phyloP scores from a whole-genome alignment of 768 basidiomycete species.

The Boletus vinaceobasis region DNA sequence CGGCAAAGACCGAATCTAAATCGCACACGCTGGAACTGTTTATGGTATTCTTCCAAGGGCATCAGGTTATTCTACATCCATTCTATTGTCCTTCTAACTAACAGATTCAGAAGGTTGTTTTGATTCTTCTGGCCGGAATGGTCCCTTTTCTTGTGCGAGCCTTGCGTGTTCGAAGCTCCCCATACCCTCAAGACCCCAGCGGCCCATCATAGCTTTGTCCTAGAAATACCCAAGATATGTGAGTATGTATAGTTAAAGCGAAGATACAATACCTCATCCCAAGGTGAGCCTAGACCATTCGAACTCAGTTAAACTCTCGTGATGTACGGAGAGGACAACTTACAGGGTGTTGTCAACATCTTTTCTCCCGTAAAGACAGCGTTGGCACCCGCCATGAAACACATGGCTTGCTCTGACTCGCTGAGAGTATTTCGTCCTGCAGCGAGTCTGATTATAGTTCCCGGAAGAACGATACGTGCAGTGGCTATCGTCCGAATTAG shows the following conservation, averaged over 20 bases:
- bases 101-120: neutral
- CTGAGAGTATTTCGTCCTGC: conserved; percentile 87
- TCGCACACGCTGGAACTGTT: neutral
- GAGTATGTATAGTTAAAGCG: neutral
- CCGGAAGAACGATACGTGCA: conserved; percentile 86
- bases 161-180: conserved; percentile 75
- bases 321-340: conserved; percentile 30
- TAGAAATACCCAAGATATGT: conserved; percentile 24
- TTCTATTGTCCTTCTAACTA: neutral
- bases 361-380: conserved; percentile 98
- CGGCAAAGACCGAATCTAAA: conserved; percentile 30
- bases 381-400: conserved; percentile 98
- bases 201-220: conserved; percentile 91
- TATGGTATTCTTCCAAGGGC: neutral
- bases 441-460: conserved; percentile 91
- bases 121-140: conserved; percentile 12
- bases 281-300: conserved; percentile 66
- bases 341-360: conserved; percentile 96
- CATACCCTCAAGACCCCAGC: conserved; percentile 94
- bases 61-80: neutral
- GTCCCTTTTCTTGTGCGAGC: conserved; percentile 53
- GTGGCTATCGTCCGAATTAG: conserved; percentile 94
- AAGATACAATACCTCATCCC: conserved; percentile 71
- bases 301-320: conserved; percentile 4
- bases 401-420: conserved; percentile 95